Percentiles rank a stretch among this genome's conserved stretches.
Conservation (phyloP, 169 alveolate genomes). For the Eimeria praecox region DNA sequence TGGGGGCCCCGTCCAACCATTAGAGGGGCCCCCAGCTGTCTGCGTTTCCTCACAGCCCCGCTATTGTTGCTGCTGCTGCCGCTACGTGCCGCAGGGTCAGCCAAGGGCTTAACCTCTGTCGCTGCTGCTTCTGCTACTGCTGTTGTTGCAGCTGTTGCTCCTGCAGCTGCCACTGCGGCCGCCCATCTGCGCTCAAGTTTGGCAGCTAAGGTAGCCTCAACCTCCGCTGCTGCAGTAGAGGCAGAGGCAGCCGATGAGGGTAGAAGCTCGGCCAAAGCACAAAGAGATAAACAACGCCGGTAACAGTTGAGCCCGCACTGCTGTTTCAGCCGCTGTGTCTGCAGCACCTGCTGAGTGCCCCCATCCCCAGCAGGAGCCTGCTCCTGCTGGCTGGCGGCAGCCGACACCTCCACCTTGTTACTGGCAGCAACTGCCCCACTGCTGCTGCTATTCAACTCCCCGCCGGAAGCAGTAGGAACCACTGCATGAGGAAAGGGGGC, state of each 20-base stretch:
- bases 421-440: background rate
- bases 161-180: background rate
- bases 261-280: conserved; percentile 14
- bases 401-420: background rate
- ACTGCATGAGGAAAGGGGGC: background rate
- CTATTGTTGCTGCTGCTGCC: conserved; percentile 19
- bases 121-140: background rate
- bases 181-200: conserved; percentile 47
- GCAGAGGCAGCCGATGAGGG: background rate
- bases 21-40: conserved; percentile 21
- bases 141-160: background rate
- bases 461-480: background rate
- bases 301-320: conserved; percentile 43
- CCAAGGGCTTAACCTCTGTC: background rate
- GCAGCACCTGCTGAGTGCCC: background rate
- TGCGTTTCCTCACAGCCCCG: background rate
- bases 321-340: conserved; percentile 7
- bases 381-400: background rate
- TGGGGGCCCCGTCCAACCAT: conserved; percentile 67
- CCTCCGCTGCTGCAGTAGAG: background rate
- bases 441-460: conserved; percentile 2
- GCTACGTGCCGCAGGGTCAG: background rate
- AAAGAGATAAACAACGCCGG: conserved; percentile 24
- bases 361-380: background rate
- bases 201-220: conserved; percentile 17